Percentiles rank a stretch among this genome's conserved stretches.
Conservation (phyloP, 257 asterid genomes). For the Solanum pimpinellifolium region DNA sequence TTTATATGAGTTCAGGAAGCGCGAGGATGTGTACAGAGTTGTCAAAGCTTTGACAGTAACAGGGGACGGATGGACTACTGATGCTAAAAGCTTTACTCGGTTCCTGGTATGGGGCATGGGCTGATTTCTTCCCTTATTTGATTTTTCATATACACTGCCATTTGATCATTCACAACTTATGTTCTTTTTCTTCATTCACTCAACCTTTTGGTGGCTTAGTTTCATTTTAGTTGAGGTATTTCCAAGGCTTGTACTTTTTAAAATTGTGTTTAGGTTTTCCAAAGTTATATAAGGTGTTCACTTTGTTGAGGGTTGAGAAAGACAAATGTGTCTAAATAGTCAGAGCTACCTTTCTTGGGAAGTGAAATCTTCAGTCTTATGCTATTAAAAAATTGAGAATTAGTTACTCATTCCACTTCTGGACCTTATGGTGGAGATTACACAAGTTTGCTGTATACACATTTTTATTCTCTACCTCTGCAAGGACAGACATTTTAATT, state of each 20-base stretch:
- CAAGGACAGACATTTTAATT: neutral
- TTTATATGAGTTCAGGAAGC: conserved; percentile 44
- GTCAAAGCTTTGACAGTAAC: conserved; percentile 57
- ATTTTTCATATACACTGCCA: neutral
- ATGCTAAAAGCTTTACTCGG: conserved; percentile 53
- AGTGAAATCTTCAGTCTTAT: neutral
- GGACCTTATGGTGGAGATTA: neutral
- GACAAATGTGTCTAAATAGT: neutral
- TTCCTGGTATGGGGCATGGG: conserved; percentile 52
- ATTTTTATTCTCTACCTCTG: neutral
- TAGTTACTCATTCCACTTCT: neutral
- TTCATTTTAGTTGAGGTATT: neutral
- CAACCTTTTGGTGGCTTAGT: neutral
- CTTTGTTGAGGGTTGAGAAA: neutral
- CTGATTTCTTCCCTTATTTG: neutral
- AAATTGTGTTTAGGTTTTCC: neutral
- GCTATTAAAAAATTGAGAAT: neutral
- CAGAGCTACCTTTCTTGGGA: neutral
- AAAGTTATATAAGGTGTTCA: neutral
- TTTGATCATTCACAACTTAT: neutral
- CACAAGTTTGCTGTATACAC: neutral
- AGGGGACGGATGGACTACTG: conserved; percentile 55
- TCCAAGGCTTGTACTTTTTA: neutral
- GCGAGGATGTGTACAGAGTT: conserved; percentile 88
- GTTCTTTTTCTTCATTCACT: neutral